Evolutionary conservation across 768 basidiomycete species (phyloP).

Genomic region (Stropharia rugosoannulata): DNA sequence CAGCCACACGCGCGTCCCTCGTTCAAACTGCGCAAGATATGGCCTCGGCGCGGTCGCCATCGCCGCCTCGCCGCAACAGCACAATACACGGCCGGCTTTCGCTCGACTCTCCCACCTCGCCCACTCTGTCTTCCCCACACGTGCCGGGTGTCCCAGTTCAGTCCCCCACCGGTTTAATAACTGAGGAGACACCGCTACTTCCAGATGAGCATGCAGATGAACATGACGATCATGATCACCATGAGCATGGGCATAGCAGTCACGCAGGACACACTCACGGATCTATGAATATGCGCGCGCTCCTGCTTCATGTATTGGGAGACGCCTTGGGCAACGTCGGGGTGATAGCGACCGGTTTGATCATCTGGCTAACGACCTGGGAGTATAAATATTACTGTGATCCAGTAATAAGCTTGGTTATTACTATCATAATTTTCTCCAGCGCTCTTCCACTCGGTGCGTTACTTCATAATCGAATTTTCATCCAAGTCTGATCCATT

Average conservation of each 20-base stretch:
- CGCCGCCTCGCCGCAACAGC: conserved; percentile 30
- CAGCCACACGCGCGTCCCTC: conserved; percentile 67
- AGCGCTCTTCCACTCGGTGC: conserved; percentile 88
- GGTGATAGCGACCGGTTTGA: conserved; percentile 90
- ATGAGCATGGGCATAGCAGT: conserved; percentile 20
- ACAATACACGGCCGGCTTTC: conserved; percentile 24
- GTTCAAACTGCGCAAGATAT: conserved; percentile 87
- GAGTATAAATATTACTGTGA: conserved; percentile 89
- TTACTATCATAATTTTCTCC: conserved; percentile 95
- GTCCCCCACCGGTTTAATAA: conserved; percentile 14
- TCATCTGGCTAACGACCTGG: conserved; percentile 91
- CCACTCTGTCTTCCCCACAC: conserved; percentile 2
- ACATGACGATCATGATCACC: conserved; percentile 13
- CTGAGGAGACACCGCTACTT: conserved; percentile 50
- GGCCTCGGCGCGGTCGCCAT: conserved; percentile 52
- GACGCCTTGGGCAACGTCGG: conserved; percentile 98
- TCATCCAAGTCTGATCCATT: background rate
- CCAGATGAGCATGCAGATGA: conserved; percentile 10
- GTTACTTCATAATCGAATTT: background rate
- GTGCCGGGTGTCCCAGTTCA: background rate
- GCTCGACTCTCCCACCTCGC: conserved; percentile 19
- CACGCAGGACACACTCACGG: conserved; percentile 33
- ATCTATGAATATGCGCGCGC: conserved; percentile 98
- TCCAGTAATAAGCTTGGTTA: conserved; percentile 89
- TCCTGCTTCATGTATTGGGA: conserved; percentile 91